These are phyloP conservation scores for Trypethelium eluteriae DNA, from an alignment of 495 filamentous ascomycete genomes.

Conservation along the genomic window DNA sequence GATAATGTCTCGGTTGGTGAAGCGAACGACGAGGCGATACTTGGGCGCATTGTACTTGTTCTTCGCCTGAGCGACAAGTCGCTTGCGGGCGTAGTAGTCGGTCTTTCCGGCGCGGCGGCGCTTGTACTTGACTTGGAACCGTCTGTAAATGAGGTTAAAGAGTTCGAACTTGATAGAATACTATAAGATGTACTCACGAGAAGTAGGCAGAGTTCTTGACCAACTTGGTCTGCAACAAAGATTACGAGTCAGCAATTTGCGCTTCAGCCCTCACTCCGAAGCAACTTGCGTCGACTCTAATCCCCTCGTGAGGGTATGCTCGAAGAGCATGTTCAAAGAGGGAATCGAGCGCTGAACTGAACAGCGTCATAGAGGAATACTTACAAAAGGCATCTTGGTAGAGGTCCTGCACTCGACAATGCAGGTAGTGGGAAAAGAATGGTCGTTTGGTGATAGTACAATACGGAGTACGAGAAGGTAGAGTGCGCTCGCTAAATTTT, in stretches of 20 bases:
- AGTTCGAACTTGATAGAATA: constrained; percentile 17
- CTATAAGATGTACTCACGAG: constrained; percentile 56
- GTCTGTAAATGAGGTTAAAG: constrained; percentile 45
- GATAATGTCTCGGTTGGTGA: constrained; percentile 99
- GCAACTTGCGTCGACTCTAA: constrained; percentile 91
- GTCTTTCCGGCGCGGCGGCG: constrained; percentile 95
- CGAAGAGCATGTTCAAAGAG: not conserved
- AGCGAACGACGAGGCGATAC: constrained; percentile 98
- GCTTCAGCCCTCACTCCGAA: constrained; percentile 90
- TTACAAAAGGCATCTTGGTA: constrained; percentile 40
- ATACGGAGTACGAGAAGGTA: not conserved
- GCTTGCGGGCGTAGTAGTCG: constrained; percentile 99
- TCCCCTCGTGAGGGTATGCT: not conserved
- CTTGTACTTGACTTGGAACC: constrained; percentile 99
- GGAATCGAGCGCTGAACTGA: not conserved
- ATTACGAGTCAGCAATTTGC: constrained; percentile 95
- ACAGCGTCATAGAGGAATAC: constrained; percentile 18
- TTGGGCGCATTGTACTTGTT: constrained; percentile 99
- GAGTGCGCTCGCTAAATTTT: not conserved
- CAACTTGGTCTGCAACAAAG: constrained; percentile 69
- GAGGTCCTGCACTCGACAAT: not conserved
- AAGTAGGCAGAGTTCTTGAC: constrained; percentile 97
- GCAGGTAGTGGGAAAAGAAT: not conserved
- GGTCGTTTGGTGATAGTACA: not conserved
- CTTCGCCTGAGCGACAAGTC: constrained; percentile 99